These are phyloP conservation scores for Plectosphaerella cucumerina DNA, from an alignment of 2,329 filamentous ascomycete species.

Conservation along the genomic window DNA sequence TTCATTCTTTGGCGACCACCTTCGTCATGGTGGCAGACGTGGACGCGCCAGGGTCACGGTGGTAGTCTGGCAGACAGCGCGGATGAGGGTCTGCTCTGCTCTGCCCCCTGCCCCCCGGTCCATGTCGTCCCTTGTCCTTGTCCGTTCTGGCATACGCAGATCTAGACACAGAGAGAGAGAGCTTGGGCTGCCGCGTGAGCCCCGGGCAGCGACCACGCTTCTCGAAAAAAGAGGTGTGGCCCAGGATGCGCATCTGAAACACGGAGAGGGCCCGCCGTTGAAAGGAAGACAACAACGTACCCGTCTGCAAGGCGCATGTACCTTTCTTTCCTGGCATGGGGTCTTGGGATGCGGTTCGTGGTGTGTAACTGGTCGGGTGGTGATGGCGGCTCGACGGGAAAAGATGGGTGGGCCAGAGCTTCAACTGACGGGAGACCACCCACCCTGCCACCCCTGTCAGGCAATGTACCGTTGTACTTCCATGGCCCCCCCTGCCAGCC, in stretches of 20 bases:
- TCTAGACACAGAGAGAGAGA: neutral
- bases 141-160: no score
- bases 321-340: neutral
- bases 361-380: neutral
- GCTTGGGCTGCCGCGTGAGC: neutral
- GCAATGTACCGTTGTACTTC: neutral
- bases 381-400: neutral
- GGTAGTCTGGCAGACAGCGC: neutral
- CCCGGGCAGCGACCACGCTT: neutral
- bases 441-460: neutral
- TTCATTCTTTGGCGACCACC: neutral
- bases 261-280: neutral
- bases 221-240: neutral
- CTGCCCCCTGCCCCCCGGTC: neutral
- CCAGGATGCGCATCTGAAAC: neutral
- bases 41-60: neutral
- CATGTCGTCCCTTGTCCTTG: no score
- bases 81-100: neutral
- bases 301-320: neutral
- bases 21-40: neutral
- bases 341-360: neutral
- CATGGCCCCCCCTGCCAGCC: slow-evolving; percentile 5
- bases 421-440: neutral
- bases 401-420: neutral
- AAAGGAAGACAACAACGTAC: neutral